Evolutionary conservation across 768 basidiomycete genomes (phyloP).

Genomic region (Leccinum truebloodii): DNA sequence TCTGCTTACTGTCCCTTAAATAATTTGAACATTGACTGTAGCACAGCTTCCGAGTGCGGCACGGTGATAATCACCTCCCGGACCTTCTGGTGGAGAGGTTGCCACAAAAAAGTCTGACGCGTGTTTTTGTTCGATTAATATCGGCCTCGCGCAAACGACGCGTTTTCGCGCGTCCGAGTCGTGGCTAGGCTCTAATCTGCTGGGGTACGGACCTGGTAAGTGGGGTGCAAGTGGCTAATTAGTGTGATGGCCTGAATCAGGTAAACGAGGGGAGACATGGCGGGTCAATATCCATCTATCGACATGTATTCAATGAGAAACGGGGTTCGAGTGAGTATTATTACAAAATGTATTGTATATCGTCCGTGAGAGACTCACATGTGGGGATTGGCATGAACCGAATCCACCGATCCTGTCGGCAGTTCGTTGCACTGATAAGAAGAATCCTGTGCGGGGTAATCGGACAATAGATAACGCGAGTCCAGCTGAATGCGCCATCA

Average conservation of each 20-base stretch:
- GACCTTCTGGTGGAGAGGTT: conserved; percentile 1
- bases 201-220: not conserved
- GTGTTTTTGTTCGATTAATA: not conserved
- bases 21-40: not conserved
- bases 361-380: not conserved
- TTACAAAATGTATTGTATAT: not conserved
- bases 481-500: not conserved
- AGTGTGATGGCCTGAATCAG: not conserved
- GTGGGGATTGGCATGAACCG: conserved; percentile 4
- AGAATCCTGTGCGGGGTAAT: not conserved
- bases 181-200: not conserved
- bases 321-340: not conserved
- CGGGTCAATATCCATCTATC: not conserved
- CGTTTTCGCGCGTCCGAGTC: conserved; percentile 2
- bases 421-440: not conserved
- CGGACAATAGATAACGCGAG: not conserved
- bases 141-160: not conserved
- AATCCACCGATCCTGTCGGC: conserved; percentile 13
- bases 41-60: conserved; percentile 15
- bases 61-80: not conserved
- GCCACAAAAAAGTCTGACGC: conserved; percentile 1
- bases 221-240: not conserved
- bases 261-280: not conserved
- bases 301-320: not conserved
- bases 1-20: conserved; percentile 11